These are phyloP conservation scores for Astragalus glycyphyllos DNA, from an alignment of 306 rosid species.

Conservation along the genomic window DNA sequence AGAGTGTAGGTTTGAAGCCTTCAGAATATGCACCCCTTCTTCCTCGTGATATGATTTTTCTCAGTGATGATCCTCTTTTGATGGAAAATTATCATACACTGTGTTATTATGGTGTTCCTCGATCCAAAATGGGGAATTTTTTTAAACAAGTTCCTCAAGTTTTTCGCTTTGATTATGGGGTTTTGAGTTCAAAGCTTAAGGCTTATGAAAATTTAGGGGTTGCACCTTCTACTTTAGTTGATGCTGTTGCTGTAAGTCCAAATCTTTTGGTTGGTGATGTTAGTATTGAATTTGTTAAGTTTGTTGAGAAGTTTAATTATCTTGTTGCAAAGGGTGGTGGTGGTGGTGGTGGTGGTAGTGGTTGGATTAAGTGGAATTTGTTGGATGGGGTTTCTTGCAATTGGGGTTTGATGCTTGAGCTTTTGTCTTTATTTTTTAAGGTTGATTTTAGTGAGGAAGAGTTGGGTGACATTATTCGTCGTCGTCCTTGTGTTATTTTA, in stretches of 20 bases:
- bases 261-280: slow-evolving; percentile 66
- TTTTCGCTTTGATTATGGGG: slow-evolving; percentile 54
- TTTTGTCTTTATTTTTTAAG: slow-evolving; percentile 53
- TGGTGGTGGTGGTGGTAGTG: slow-evolving; percentile 28
- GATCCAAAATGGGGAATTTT: slow-evolving; percentile 62
- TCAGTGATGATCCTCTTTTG: slow-evolving; percentile 59
- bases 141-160: slow-evolving; percentile 55
- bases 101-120: slow-evolving; percentile 66
- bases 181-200: slow-evolving; percentile 60
- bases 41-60: slow-evolving; percentile 64
- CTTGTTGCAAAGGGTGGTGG: slow-evolving; percentile 43
- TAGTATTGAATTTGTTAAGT: slow-evolving; percentile 52
- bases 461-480: slow-evolving; percentile 49
- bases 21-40: slow-evolving; percentile 62
- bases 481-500: slow-evolving; percentile 59
- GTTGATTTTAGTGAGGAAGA: slow-evolving; percentile 47
- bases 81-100: slow-evolving; percentile 64
- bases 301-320: slow-evolving; percentile 57
- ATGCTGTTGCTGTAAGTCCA: slow-evolving; percentile 60
- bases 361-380: slow-evolving; percentile 58
- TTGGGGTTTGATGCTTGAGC: slow-evolving; percentile 64
- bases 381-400: slow-evolving; percentile 51
- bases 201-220: slow-evolving; percentile 66
- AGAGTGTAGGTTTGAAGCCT: slow-evolving; percentile 80
- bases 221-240: slow-evolving; percentile 34